Evolutionary conservation across 352 stramenopile species (phyloP), one percentile per base, ranked within the genome.

Genomic region (Globisporangium cystogenes): DNA sequence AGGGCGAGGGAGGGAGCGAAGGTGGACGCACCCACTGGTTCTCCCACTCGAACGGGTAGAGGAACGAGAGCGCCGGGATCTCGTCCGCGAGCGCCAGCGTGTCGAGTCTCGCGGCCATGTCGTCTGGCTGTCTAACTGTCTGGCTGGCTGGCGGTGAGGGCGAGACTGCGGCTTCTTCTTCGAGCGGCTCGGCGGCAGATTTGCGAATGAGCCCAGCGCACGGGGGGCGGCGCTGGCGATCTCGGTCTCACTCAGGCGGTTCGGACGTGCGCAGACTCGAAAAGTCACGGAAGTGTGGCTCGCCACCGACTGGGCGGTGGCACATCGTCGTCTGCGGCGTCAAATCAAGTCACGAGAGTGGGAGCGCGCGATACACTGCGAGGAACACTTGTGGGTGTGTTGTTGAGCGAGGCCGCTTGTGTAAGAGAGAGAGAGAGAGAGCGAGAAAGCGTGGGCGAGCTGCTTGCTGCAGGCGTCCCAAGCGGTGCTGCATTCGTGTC

Each of bases 11-110:
- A 21, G 37, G 18, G 11, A 7, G 11, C 16, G 26, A 2, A 35
- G 21, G 20, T 12, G 37, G 11, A 40, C 41, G 18, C 52, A 89
- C 77, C 67, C 69, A 93, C 18, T 87, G 61, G 64, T 76, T 81
- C 62, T 93, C 82, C 67, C 78, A 88, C 52, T 90, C 67, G 52
- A 67, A 86, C 46, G 76, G 74, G 60, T 82, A 90, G 48, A 93
- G 60, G 53, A 72, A 70, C 42, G 61, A 64, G 44, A 86, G 68
- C 33, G 68, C 57, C n/a, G 71, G 70, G 31, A 86, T 45, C 65
- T 88, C 77, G 18, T 78, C 67, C 36, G 66, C 60, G 53, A 85
- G 64, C 48, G 55, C 66, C 20, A 71, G 66, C 47, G 54, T 60
- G 12, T 10, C 4, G 27, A 27, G 20, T 20, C n/a, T 24, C 14